Conservation (phyloP, 441 rosid genomes). For the Flueggea neowawraea region DNA sequence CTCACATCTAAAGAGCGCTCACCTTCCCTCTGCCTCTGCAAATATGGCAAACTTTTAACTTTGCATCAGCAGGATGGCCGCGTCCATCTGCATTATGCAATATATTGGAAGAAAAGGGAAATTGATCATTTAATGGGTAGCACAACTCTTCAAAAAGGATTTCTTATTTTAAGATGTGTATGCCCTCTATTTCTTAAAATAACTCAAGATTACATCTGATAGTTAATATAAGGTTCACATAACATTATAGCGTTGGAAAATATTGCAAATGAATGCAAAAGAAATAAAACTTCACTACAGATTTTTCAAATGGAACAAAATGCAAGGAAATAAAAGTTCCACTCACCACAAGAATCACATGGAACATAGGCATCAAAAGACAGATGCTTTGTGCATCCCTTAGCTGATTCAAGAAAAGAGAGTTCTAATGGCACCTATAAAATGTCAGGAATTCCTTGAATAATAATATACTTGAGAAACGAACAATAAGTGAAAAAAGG, state of each 20-base stretch:
- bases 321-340: no score
- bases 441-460: constrained; percentile 9
- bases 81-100: constrained; percentile 59
- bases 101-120: constrained; percentile 3
- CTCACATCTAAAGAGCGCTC: constrained; percentile 25
- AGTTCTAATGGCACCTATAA: constrained; percentile 64
- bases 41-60: constrained; percentile 53
- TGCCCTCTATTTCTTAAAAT: no score
- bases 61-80: constrained; percentile 70
- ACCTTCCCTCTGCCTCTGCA: constrained; percentile 87
- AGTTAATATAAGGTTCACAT: no score
- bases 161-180: no score
- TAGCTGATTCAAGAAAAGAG: constrained; percentile 82
- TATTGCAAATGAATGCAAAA: no score
- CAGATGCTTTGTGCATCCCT: constrained; percentile 77
- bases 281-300: background rate
- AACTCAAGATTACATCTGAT: no score
- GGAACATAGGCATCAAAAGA: constrained; percentile 71
- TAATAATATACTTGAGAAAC: background rate
- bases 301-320: no score
- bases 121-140: background rate
- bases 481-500: constrained; percentile 6
- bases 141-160: no score
- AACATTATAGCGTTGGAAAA: no score
- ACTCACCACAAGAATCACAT: constrained; percentile 88